Conservation (phyloP, 2,329 filamentous ascomycete genomes). For the Neofusicoccum sp. region DNA sequence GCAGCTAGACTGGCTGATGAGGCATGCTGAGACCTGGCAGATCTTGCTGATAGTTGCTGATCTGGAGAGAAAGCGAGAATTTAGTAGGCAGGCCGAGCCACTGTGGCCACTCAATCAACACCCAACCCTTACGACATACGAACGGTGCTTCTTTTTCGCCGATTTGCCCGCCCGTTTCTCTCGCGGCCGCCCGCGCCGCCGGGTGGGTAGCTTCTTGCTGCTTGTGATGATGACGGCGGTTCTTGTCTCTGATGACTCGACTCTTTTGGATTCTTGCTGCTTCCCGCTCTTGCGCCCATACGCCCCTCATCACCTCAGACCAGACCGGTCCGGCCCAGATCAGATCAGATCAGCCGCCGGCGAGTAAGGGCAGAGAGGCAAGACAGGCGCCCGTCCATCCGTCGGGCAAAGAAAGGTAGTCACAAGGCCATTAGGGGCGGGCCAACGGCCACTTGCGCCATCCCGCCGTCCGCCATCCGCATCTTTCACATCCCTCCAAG, state of each 20-base stretch:
- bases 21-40: slow-evolving; percentile 4
- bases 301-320: slow-evolving; percentile 10
- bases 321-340: slow-evolving; percentile 11
- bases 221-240: not conserved
- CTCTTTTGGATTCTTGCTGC: slow-evolving; percentile 10
- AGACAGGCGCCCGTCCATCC: not conserved
- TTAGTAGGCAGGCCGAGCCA: not conserved
- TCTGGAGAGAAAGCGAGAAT: not conserved
- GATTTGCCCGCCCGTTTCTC: not conserved
- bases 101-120: not conserved
- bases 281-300: not conserved
- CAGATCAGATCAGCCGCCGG: not conserved
- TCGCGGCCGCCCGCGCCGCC: not conserved
- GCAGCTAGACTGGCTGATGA: not conserved
- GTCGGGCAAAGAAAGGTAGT: not conserved
- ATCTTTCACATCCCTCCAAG: not conserved
- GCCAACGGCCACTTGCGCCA: not conserved
- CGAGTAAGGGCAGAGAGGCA: slow-evolving; percentile 2
- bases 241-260: slow-evolving; percentile 8
- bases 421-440: not conserved
- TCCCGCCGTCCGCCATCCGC: not conserved
- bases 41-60: slow-evolving; percentile 5
- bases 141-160: not conserved
- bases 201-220: not conserved
- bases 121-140: not conserved